Percentiles rank a stretch among this genome's conserved stretches.
phyloP scores from a whole-genome alignment of 78 protist genomes.

The Diacronema lutheri region DNA sequence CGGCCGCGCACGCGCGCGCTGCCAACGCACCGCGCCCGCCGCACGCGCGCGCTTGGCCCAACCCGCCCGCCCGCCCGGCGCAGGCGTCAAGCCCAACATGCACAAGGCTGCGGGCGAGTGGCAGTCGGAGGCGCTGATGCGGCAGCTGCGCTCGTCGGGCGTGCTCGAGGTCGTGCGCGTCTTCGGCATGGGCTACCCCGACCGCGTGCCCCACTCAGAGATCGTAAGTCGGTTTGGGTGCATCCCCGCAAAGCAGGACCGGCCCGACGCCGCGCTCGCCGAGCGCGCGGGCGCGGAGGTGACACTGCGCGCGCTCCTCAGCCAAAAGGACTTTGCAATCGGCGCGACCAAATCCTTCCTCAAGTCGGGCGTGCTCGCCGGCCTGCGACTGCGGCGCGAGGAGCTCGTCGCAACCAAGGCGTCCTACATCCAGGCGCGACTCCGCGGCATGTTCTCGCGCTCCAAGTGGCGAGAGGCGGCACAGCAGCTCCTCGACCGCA shows the following conservation, averaged over 20 bases:
- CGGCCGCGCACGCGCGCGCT: too few species aligned
- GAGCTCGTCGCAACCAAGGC: too few species aligned
- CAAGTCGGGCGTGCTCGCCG: neutral
- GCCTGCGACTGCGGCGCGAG: neutral
- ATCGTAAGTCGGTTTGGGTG: neutral
- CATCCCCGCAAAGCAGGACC: neutral
- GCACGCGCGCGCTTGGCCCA: too few species aligned
- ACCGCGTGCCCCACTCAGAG: neutral
- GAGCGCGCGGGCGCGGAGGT: too few species aligned
- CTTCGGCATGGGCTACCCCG: neutral
- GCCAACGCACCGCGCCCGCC: too few species aligned
- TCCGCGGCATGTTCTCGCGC: neutral
- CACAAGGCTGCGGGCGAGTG: neutral
- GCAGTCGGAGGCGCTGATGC: neutral
- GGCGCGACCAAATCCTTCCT: neutral
- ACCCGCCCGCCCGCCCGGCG: too few species aligned
- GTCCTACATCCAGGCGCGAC: neutral
- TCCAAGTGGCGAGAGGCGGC: neutral
- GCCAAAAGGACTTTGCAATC: neutral
- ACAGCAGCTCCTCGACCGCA: neutral
- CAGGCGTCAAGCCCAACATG: constrained; percentile 38
- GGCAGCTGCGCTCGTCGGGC: constrained; percentile 89
- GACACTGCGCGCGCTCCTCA: too few species aligned
- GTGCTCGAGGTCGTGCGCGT: constrained; percentile 87
- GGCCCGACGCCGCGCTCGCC: too few species aligned